phyloP scores from a whole-genome alignment of 805 yeast species.

The Starmerella bacillaris region DNA sequence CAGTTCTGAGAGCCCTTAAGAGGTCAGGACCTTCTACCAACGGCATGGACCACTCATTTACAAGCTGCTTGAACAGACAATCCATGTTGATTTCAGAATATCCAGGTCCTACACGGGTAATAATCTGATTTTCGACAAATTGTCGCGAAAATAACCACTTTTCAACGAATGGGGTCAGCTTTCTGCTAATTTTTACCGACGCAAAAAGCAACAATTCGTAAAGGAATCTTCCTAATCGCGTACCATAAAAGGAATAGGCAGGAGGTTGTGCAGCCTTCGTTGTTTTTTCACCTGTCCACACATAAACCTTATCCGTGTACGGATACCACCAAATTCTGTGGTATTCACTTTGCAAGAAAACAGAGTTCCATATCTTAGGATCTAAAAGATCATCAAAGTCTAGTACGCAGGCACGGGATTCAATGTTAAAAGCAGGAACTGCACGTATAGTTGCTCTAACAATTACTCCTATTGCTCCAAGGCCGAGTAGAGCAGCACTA shows the following conservation, averaged over 20 bases:
- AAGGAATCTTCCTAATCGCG: conserved; percentile 54
- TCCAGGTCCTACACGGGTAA: conserved; percentile 45
- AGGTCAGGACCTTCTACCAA: conserved; percentile 58
- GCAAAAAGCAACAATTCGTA: conserved; percentile 68
- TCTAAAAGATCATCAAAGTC: conserved; percentile 54
- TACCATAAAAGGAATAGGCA: conserved; percentile 70
- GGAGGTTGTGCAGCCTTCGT: conserved; percentile 44
- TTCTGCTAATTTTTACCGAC: conserved; percentile 53
- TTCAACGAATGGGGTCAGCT: conserved; percentile 71
- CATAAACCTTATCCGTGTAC: conserved; percentile 62
- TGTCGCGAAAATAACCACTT: conserved; percentile 69
- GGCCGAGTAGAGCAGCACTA: conserved; percentile 63
- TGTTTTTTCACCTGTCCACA: conserved; percentile 81
- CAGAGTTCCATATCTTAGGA: conserved; percentile 39
- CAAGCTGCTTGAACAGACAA: conserved; percentile 83
- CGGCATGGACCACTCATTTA: conserved; percentile 96
- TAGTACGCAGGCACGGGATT: conserved; percentile 66
- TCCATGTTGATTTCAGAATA: conserved; percentile 89
- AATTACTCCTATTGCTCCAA: conserved; percentile 84
- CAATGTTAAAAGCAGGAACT: conserved; percentile 67
- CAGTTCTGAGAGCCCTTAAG: conserved; percentile 27
- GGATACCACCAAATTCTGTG: conserved; percentile 98
- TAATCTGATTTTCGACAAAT: conserved; percentile 37
- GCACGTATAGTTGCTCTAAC: conserved; percentile 70
- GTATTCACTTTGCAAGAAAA: conserved; percentile 83